A percentile compares a stretch with the other conserved stretches of the same genome.
These are phyloP conservation scores for Pyrenochaeta sp. DNA, from an alignment of 2,329 filamentous ascomycete species.

Conservation along the genomic window DNA sequence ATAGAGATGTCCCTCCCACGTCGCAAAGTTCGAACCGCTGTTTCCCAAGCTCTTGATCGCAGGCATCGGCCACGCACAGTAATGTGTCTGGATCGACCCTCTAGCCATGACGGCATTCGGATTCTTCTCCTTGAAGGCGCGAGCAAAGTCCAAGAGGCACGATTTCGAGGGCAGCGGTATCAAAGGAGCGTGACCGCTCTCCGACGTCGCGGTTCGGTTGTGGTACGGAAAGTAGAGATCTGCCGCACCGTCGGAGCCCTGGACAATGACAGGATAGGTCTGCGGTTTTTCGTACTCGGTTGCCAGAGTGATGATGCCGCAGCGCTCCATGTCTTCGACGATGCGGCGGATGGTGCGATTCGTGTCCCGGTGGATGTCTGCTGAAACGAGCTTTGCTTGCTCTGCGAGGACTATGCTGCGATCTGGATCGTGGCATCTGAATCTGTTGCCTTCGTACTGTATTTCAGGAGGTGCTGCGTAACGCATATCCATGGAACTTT, in stretches of 20 bases:
- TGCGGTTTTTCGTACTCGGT: conserved; percentile 30
- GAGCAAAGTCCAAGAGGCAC: conserved; percentile 29
- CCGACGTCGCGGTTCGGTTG: conserved; percentile 5
- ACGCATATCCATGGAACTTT: conserved; percentile 18
- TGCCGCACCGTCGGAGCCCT: conserved; percentile 27
- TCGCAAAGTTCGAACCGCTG: conserved; percentile 29
- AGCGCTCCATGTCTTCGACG: conserved; percentile 37
- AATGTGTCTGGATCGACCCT: conserved; percentile 37
- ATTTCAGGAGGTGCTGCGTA: conserved; percentile 28
- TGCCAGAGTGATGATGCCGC: conserved; percentile 27
- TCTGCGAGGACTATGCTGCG: conserved; percentile 9
- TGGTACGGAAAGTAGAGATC: conserved; percentile 41
- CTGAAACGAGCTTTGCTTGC: conserved; percentile 10
- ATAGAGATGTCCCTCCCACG: conserved; percentile 39
- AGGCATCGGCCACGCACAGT: conserved; percentile 43
- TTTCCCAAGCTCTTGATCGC: conserved; percentile 29
- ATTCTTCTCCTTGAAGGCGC: conserved; percentile 22
- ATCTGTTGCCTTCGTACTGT: conserved; percentile 36
- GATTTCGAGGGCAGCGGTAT: conserved; percentile 22
- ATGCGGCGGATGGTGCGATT: conserved; percentile 35
- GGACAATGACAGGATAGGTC: conserved; percentile 29
- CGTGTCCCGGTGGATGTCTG: conserved; percentile 17
- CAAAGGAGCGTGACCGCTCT: conserved; percentile 16
- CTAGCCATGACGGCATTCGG: conserved; percentile 34
- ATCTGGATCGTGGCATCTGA: conserved; percentile 27